These are phyloP conservation scores for Globisporangium viniferum DNA, from an alignment of 352 stramenopile species.

Conservation along the genomic window DNA sequence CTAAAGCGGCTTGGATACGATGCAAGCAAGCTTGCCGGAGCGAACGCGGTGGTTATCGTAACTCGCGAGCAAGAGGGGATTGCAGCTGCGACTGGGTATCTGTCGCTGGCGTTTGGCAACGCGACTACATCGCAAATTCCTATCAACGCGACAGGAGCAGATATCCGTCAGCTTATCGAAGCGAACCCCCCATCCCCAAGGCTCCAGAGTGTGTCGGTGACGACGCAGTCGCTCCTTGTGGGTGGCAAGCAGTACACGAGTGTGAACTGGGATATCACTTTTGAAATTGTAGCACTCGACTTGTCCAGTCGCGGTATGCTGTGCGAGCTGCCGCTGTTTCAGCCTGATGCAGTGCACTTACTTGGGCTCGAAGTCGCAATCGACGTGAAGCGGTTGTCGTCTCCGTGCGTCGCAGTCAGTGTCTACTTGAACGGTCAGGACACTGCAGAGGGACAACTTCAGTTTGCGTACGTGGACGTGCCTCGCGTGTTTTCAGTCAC, in stretches of 20 bases:
- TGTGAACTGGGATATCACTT: conserved; percentile 17
- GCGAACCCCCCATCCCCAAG: background rate
- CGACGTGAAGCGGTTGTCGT: conserved; percentile 14
- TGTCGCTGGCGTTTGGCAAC: conserved; percentile 4
- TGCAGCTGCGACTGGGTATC: background rate
- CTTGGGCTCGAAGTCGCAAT: conserved; percentile 26
- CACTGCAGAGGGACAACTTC: conserved; percentile 14
- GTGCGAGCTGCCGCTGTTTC: conserved; percentile 16
- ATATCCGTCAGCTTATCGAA: background rate
- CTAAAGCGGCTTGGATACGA: conserved; percentile 18
- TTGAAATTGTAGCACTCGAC: conserved; percentile 7
- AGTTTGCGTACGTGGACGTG: conserved; percentile 19
- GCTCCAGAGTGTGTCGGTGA: background rate
- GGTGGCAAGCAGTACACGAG: conserved; percentile 1
- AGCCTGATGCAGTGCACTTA: conserved; percentile 16
- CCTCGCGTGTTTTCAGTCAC: conserved; percentile 25
- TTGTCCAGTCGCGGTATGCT: background rate
- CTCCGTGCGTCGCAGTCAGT: conserved; percentile 21
- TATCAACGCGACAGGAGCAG: background rate
- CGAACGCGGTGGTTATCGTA: conserved; percentile 8
- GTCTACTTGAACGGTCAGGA: conserved; percentile 31
- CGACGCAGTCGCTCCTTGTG: background rate
- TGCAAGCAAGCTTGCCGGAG: conserved; percentile 7
- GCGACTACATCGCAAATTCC: background rate
- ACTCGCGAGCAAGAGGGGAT: conserved; percentile 19